phyloP scores from a whole-genome alignment of 2,329 filamentous ascomycete genomes.

The Lachnum nothofagi region DNA sequence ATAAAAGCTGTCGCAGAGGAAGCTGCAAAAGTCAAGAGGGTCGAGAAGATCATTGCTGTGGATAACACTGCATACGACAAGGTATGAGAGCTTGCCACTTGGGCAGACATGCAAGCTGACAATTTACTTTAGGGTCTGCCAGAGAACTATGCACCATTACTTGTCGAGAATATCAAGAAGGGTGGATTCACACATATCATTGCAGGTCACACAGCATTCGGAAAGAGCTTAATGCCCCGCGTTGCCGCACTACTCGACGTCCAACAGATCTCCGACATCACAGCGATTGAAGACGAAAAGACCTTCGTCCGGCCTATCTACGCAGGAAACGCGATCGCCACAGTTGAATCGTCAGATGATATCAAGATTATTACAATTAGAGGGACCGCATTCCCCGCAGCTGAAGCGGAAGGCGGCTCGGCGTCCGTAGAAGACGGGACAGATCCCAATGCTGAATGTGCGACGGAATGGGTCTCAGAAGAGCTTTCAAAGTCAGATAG shows the following conservation, averaged over 20 bases:
- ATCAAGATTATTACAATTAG: constrained; percentile 90
- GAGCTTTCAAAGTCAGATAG: constrained; percentile 89
- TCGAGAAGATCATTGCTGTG: constrained; percentile 86
- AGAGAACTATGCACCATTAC: constrained; percentile 87
- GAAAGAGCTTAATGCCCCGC: constrained; percentile 88
- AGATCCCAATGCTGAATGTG: constrained; percentile 70
- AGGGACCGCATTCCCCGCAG: constrained; percentile 82
- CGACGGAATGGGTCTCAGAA: constrained; percentile 88
- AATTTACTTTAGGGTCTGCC: constrained; percentile 63
- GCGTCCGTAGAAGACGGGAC: constrained; percentile 74
- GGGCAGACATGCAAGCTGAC: constrained; percentile 6
- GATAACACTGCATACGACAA: constrained; percentile 91
- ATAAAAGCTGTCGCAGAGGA: constrained; percentile 73
- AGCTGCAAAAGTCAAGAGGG: constrained; percentile 80
- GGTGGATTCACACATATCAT: constrained; percentile 90
- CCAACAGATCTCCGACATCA: constrained; percentile 93
- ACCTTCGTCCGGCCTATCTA: constrained; percentile 97
- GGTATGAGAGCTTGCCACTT: constrained; percentile 42
- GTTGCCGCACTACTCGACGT: constrained; percentile 87
- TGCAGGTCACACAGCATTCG: constrained; percentile 88
- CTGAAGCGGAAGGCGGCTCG: constrained; percentile 65
- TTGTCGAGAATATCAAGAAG: constrained; percentile 96
- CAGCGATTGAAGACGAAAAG: constrained; percentile 77
- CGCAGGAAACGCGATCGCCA: constrained; percentile 93
- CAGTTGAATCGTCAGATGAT: constrained; percentile 80